These are phyloP conservation scores for Leucocoprinus birnbaumii DNA, from an alignment of 768 basidiomycete genomes.

Conservation along the genomic window DNA sequence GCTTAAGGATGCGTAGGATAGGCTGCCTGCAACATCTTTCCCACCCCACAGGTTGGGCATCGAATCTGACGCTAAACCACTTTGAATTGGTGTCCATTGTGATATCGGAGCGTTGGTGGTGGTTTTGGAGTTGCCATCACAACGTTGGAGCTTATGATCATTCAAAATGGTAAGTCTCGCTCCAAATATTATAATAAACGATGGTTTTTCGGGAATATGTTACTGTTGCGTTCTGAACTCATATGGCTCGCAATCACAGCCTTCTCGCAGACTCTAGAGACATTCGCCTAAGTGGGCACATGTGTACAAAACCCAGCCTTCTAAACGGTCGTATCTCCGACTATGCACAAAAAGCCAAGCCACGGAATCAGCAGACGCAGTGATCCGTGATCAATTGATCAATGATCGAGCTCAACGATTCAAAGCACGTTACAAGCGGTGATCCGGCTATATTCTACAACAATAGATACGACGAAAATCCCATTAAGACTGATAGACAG, in stretches of 20 bases:
- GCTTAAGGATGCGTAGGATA: conserved; percentile 7
- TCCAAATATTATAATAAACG: not conserved
- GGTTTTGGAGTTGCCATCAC: conserved; percentile 20
- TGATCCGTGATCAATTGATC: conserved; percentile 1
- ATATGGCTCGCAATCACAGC: no score
- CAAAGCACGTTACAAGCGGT: not conserved
- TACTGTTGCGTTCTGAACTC: no score
- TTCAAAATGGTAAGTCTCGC: not conserved
- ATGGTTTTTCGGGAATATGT: no score
- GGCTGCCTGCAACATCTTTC: conserved; percentile 10
- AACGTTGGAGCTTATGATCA: conserved; percentile 9
- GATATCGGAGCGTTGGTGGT: not conserved
- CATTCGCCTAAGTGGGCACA: no score
- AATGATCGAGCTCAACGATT: conserved; percentile 1
- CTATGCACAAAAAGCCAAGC: no score
- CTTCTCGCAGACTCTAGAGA: no score
- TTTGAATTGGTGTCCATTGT: not conserved
- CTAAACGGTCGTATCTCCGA: no score
- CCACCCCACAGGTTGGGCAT: conserved; percentile 15
- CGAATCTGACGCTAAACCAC: no score
- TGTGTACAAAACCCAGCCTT: no score
- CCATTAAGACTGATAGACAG: conserved; percentile 35
- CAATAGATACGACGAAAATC: conserved; percentile 9
- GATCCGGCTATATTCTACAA: not conserved
- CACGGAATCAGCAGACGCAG: not conserved